These are phyloP conservation scores for Fusarium nematophilum DNA, from an alignment of 2,329 filamentous ascomycete species.

Conservation along the genomic window DNA sequence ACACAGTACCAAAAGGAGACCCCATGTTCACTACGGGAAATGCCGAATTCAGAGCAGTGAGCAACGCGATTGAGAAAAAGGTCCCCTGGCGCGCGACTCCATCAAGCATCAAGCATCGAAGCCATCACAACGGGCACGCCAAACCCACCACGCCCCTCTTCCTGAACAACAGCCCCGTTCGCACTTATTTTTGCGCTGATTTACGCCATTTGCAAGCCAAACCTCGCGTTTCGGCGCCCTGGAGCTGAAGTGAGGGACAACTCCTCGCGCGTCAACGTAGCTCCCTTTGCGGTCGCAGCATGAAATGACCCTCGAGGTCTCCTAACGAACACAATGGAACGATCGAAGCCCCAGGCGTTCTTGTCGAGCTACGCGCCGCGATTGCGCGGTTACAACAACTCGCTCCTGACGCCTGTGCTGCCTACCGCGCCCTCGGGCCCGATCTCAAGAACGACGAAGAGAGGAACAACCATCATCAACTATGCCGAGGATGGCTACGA, in stretches of 20 bases:
- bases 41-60: constrained; percentile 35
- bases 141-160: constrained; percentile 21
- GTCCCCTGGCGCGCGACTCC: constrained; percentile 43
- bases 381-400: constrained; percentile 90
- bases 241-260: constrained; percentile 25
- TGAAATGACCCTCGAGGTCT: constrained; percentile 45
- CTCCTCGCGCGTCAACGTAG: constrained; percentile 36
- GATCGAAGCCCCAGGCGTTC: constrained; percentile 80
- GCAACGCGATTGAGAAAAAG: constrained; percentile 49
- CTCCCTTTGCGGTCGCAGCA: constrained; percentile 42
- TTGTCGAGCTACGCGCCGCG: constrained; percentile 92
- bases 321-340: constrained; percentile 58
- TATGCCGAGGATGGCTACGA: constrained; percentile 98
- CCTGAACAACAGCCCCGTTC: constrained; percentile 4
- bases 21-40: constrained; percentile 34
- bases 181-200: constrained; percentile 12
- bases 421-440: constrained; percentile 75
- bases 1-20: constrained; percentile 1
- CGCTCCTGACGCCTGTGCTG: constrained; percentile 86
- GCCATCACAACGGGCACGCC: constrained; percentile 35
- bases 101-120: constrained; percentile 40
- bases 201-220: background rate
- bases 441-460: constrained; percentile 88
- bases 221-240: constrained; percentile 3
- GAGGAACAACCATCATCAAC: constrained; percentile 95